phyloP scores from a whole-genome alignment of 768 basidiomycete species.

The Boletellus sp. region DNA sequence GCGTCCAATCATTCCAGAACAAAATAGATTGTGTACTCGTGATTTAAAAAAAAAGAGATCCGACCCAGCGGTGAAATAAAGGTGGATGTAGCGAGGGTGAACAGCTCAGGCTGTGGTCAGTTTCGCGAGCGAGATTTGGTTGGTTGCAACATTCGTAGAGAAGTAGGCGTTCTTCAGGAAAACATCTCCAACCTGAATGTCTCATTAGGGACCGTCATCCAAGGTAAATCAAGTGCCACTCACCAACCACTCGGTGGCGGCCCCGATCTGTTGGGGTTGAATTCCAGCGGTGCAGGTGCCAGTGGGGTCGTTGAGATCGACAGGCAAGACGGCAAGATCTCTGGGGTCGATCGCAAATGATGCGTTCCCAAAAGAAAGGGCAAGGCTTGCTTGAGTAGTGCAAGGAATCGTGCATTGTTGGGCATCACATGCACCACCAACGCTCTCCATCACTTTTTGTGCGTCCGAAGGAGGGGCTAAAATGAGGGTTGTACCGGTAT shows the following conservation, averaged over 20 bases:
- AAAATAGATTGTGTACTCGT: not conserved
- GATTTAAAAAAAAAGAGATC: not conserved
- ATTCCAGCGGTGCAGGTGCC: conserved; percentile 75
- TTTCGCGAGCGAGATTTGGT: conserved; percentile 58
- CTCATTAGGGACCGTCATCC: not conserved
- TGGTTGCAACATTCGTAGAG: conserved; percentile 56
- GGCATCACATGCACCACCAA: conserved; percentile 49
- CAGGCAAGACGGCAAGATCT: conserved; percentile 59
- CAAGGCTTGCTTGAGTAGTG: conserved; percentile 47
- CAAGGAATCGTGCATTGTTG: conserved; percentile 65
- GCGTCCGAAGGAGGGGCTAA: conserved; percentile 47
- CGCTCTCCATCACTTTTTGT: conserved; percentile 52
- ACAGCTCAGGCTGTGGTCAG: conserved; percentile 33
- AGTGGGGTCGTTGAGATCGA: conserved; percentile 44
- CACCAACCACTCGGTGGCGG: conserved; percentile 64
- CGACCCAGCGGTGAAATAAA: conserved; percentile 10
- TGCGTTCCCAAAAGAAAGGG: conserved; percentile 56
- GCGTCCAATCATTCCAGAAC: not conserved
- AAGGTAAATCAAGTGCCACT: conserved; percentile 23
- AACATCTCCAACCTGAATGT: conserved; percentile 54
- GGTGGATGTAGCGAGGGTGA: not conserved
- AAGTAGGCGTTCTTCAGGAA: conserved; percentile 79
- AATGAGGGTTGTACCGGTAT: conserved; percentile 48
- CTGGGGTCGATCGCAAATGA: conserved; percentile 61
- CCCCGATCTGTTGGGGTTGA: conserved; percentile 56